A percentile compares a stretch with the other conserved stretches of the same genome.
phyloP scores from a whole-genome alignment of 2,329 filamentous ascomycete genomes.

The Orbilia blumenaviensis region DNA sequence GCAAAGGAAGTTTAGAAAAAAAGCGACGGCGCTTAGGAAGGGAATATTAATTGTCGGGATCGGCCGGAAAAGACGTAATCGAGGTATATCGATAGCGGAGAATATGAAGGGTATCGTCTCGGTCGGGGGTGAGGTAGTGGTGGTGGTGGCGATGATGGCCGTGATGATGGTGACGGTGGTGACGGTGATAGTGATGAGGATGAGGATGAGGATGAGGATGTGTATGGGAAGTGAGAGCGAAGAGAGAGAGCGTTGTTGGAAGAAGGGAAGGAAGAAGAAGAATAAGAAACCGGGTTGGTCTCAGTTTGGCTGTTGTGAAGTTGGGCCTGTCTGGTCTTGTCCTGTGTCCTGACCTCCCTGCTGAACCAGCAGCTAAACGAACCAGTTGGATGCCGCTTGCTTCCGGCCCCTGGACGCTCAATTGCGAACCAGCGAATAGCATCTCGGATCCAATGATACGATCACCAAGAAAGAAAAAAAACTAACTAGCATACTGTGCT shows the following conservation, averaged over 20 bases:
- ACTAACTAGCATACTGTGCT: too few species aligned
- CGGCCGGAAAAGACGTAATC: background rate
- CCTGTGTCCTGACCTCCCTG: background rate
- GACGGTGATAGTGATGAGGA: background rate
- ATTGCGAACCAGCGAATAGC: background rate
- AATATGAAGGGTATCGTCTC: background rate
- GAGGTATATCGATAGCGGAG: background rate
- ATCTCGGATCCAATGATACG: background rate
- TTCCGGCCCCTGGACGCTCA: slow-evolving; percentile 49
- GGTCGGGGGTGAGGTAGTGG: background rate
- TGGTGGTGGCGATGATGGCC: background rate
- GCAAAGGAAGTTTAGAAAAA: too few species aligned
- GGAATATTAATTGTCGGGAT: background rate
- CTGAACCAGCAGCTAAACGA: slow-evolving; percentile 20
- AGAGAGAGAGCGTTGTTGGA: too few species aligned
- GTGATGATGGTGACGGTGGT: background rate
- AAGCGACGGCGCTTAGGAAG: background rate
- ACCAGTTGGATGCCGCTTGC: slow-evolving; percentile 45
- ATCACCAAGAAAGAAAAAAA: too few species aligned
- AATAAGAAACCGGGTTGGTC: background rate
- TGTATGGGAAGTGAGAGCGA: background rate
- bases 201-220: background rate
- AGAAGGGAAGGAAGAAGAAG: background rate
- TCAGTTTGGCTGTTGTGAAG: slow-evolving; percentile 8
- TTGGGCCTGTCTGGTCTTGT: background rate